Evolutionary conservation across 2,329 filamentous ascomycete species (phyloP), one percentile per base, ranked within the genome.

Genomic region (Pyrenochaeta sp.): DNA sequence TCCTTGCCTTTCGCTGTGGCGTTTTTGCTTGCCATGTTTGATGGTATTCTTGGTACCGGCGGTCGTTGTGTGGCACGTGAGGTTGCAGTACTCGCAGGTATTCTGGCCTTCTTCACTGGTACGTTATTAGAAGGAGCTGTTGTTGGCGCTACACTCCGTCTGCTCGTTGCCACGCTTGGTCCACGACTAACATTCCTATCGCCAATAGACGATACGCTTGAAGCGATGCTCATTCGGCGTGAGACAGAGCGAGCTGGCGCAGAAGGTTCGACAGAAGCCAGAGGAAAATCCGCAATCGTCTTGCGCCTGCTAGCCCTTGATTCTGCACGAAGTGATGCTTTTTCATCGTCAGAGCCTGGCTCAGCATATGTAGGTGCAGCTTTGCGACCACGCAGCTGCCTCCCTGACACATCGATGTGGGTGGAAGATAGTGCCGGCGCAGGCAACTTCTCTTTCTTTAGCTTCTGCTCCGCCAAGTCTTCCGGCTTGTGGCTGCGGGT

Each of bases 401-500:
- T 83, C n/a, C 74, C 72, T 5, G 69, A 71, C 0, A 82, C 83
- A 35, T 77, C 80, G 11, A 85, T 81, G 11, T 67, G 65, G 2
- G 61, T 65, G 29, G 66, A 61, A 2, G 57, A 42, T 7, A 79
- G 68, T 11, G 74, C 71, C 9, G 76, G 60, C 14, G 60, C 49
- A 7, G 63, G 80, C 12, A 64, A 59, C 42, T 72, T 74, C 51
- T 94, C 91, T 53, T 81, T 81, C 68, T 80, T 81, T 10, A 65
- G 84, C 80, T 65, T 89, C 78, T 57, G 82, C 77, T 63, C 87
- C 77, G 48, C 84, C 6, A 98, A 82, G 40, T 97, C 92, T 63
- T 96, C 90, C 7, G 88, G 83, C 29, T 82, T 89, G 75, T 85
- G 91, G 76, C 92, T 97, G 46, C 82, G 83, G 0, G 90, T 92